phyloP scores from a whole-genome alignment of 768 basidiomycete genomes.

The Calocybe gangraenosa region DNA sequence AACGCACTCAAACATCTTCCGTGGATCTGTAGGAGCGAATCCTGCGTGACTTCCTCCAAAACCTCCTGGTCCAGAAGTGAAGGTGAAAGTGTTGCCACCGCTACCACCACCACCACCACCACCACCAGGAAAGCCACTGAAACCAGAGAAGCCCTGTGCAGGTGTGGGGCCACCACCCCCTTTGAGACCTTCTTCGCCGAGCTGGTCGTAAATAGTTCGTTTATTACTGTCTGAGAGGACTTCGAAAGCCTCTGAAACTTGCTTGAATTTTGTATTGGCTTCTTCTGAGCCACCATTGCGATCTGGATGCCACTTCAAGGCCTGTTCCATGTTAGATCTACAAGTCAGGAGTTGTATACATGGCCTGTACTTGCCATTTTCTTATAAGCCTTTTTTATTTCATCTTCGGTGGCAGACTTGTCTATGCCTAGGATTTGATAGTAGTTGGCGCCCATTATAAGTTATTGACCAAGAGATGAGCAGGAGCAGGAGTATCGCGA shows the following conservation, averaged over 20 bases:
- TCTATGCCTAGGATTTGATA: slow-evolving; percentile 78
- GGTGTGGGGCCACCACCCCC: slow-evolving; percentile 53
- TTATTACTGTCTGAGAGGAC: slow-evolving; percentile 88
- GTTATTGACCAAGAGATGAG: not conserved
- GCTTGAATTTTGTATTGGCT: slow-evolving; percentile 87
- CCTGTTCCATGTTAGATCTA: slow-evolving; percentile 31
- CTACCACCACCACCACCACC: slow-evolving; percentile 43
- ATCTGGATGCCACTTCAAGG: slow-evolving; percentile 95
- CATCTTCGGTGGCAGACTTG: slow-evolving; percentile 74
- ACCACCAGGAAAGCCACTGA: slow-evolving; percentile 34
- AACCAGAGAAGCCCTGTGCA: slow-evolving; percentile 42
- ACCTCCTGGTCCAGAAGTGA: slow-evolving; percentile 54
- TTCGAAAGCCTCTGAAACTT: slow-evolving; percentile 95
- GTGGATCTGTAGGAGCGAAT: slow-evolving; percentile 78
- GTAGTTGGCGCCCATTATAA: slow-evolving; percentile 79
- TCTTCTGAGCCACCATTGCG: slow-evolving; percentile 83
- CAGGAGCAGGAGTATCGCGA: no score
- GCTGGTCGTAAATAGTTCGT: slow-evolving; percentile 84
- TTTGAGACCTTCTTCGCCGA: slow-evolving; percentile 94
- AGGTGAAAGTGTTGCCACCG: slow-evolving; percentile 45
- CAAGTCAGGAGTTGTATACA: slow-evolving; percentile 3
- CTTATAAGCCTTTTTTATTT: slow-evolving; percentile 94
- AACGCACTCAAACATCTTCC: slow-evolving; percentile 85
- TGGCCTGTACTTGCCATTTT: slow-evolving; percentile 62
- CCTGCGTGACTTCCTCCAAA: slow-evolving; percentile 33